Percentiles rank a stretch among this genome's conserved stretches.
Conservation (phyloP, 176 grass and related monocot species). For the Poa annua region DNA sequence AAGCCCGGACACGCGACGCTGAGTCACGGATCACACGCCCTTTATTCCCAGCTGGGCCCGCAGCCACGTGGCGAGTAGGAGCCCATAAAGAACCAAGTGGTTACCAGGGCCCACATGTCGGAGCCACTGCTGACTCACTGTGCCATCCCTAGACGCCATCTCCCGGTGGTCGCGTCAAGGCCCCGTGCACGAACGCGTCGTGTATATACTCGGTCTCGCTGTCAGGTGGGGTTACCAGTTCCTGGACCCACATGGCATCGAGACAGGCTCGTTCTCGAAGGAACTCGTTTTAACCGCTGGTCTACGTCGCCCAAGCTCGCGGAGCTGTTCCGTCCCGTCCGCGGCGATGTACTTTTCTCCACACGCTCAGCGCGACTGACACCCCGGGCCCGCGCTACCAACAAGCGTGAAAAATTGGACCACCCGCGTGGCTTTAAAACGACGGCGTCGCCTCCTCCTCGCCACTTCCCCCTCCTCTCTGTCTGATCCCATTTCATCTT, state of each 20-base stretch:
- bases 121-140: neutral
- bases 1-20: constrained; percentile 20
- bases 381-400: neutral
- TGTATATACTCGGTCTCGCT: neutral
- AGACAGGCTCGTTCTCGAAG: fast-evolving
- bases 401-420: neutral
- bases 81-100: neutral
- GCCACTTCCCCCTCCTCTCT: neutral
- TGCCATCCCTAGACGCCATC: constrained; percentile 15
- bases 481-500: neutral
- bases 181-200: neutral
- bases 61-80: constrained; percentile 11
- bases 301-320: neutral
- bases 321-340: neutral
- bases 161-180: neutral
- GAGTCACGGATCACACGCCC: constrained; percentile 24
- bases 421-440: constrained; percentile 26
- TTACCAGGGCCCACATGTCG: neutral
- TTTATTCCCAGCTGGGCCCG: neutral
- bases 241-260: constrained; percentile 1
- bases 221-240: neutral
- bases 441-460: constrained; percentile 5
- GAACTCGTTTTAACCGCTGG: constrained; percentile 11
- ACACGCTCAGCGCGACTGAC: neutral
- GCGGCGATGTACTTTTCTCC: neutral